Conservation (phyloP, 164 flowering plant species). For the Saururus chinensis region DNA sequence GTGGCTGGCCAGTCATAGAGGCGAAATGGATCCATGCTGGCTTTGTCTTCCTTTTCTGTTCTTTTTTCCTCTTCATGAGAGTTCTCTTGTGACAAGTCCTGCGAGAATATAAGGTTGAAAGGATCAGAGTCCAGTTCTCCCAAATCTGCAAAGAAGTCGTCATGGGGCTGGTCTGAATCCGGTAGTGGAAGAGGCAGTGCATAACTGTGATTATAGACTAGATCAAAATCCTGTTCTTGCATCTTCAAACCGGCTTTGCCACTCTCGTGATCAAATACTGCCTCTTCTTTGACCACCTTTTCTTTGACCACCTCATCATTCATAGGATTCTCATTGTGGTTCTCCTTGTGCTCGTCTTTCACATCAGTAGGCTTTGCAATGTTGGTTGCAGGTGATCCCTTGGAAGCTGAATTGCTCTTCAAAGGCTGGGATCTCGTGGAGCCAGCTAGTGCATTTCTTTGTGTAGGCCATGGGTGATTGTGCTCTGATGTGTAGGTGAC, state of each 20-base stretch:
- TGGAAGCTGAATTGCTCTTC: slow-evolving; percentile 22
- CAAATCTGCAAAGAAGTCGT: slow-evolving; percentile 62
- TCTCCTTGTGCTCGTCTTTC: slow-evolving; percentile 38
- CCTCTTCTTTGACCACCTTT: slow-evolving; percentile 17
- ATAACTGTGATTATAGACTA: slow-evolving; percentile 5
- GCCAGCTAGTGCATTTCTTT: slow-evolving; percentile 85
- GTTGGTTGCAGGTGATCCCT: slow-evolving; percentile 16
- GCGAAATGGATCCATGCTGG: slow-evolving; percentile 41
- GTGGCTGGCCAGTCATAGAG: slow-evolving; percentile 53
- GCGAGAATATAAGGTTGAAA: slow-evolving; percentile 33
- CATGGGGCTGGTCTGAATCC: slow-evolving; percentile 18
- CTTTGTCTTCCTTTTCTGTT: slow-evolving; percentile 9
- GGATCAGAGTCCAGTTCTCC: slow-evolving; percentile 62
- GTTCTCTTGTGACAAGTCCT: slow-evolving; percentile 27
- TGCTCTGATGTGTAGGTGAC: slow-evolving; percentile 93
- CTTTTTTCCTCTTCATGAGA: slow-evolving; percentile 13
- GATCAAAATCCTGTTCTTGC: slow-evolving; percentile 21
- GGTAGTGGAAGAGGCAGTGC: slow-evolving; percentile 26
- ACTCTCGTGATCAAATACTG: not conserved
- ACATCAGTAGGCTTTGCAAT: slow-evolving; percentile 9
- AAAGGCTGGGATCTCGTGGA: slow-evolving; percentile 62
- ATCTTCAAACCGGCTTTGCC: slow-evolving; percentile 13
- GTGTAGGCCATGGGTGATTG: slow-evolving; percentile 97
- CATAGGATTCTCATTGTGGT: slow-evolving; percentile 3
- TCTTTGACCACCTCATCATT: slow-evolving; percentile 25